Percentiles rank a stretch among this genome's conserved stretches.
These are phyloP conservation scores for Thecamonas trahens DNA, from an alignment of 78 protist species.

Conservation along the genomic window DNA sequence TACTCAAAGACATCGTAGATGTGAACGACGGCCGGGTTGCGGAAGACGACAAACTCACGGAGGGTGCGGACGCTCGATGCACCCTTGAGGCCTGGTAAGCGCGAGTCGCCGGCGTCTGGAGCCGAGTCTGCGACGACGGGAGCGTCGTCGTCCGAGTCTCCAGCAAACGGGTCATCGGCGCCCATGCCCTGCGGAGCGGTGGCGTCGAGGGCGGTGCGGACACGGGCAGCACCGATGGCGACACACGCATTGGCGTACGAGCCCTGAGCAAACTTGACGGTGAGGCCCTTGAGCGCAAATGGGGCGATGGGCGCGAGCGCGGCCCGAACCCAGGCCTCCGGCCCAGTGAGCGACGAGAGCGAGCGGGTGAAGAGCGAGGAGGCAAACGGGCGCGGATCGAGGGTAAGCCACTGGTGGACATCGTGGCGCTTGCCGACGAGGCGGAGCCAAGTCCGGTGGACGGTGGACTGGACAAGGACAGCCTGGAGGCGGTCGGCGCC, in stretches of 20 bases:
- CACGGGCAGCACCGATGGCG: no score
- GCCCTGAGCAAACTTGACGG: no score
- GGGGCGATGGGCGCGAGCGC: neutral
- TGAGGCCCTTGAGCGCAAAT: no score
- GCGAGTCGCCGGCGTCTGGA: neutral
- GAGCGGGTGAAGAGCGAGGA: neutral
- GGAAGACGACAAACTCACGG: conserved; percentile 2
- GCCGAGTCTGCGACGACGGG: neutral
- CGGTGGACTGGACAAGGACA: neutral
- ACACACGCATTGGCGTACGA: no score
- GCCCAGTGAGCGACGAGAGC: neutral
- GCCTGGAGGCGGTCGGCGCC: conserved; percentile 1
- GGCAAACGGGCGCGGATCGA: neutral
- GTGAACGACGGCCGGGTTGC: neutral
- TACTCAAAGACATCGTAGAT: conserved; percentile 16
- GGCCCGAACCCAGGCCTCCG: neutral
- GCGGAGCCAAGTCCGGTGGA: neutral
- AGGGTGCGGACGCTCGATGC: no score
- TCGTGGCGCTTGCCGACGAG: conserved; percentile 6
- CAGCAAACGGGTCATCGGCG: neutral
- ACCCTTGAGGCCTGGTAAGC: no score
- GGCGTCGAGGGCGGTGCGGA: no score
- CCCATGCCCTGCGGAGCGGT: no score
- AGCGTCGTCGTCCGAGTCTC: neutral
- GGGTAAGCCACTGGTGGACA: neutral